Evolutionary conservation across 2,329 filamentous ascomycete genomes (phyloP), one percentile per base, ranked within the genome.

Genomic region (Sporothrix luriei): DNA sequence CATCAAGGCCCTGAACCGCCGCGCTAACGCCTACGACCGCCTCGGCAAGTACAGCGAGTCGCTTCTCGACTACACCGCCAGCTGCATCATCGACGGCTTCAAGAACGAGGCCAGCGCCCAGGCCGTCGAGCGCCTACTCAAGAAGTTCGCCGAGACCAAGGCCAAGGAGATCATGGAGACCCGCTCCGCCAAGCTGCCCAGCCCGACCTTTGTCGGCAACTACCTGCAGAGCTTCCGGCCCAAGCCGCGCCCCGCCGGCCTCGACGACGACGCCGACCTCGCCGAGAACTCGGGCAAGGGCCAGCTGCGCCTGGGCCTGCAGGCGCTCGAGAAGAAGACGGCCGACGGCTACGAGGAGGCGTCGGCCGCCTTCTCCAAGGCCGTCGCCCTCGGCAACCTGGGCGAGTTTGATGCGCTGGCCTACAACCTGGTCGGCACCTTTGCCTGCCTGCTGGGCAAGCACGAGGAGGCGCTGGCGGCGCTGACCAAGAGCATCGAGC

Each of bases 61-160:
- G 59, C 89, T 99, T 10, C 87, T 99, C 73, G 95, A 99, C 82
- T 98, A 97, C 83, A 99, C 95, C 10, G 95, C 95, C 70, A 97
- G 94, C 82, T 99, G 95, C 83, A 99, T 99, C 80, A 97, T 99
- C 79, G 95, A 99, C 79, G 91, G 91, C 73, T 99, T 99, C 86
- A 91, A 92, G 82, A 98, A 95, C 80, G 91, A 97, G 76, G 84
- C 87, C 72, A 96, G 92, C 77, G 93, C 94, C 29, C 89, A 94
- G 79, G 90, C 93, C 57, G 94, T 99, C 11, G 95, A 99, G 84
- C 86, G 94, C 72, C 83, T 99, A 73, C 85, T 99, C 73, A 98
- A 98, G 86, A 97, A 97, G 83, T 94, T 98, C 65, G 95, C 95
- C 61, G 94, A 98, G 82, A 86, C 91, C 74, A 97, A 97, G 84